Evolutionary conservation across 1,284 basidiomycete species (phyloP), one percentile per base, ranked within the genome.

Genomic region (Ceratobasidium sp.): DNA sequence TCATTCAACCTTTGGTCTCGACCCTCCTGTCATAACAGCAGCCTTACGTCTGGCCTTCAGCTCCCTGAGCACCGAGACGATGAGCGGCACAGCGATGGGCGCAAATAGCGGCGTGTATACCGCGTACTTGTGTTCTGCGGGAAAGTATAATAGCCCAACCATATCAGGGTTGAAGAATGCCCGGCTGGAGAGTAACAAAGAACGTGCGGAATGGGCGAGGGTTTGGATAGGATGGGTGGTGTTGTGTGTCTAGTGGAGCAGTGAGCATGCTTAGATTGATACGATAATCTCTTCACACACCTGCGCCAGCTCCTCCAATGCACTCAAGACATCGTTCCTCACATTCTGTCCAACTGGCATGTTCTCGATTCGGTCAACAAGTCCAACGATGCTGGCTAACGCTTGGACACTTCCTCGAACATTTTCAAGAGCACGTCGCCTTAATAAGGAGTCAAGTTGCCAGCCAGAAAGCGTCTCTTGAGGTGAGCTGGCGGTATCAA

Each of bases 111-210:
- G 96, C 0, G 93, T 91, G 80, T 98, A 98, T 3, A 98, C 93
- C 0, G 95, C 95, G 80, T 95, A 95, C 80, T 93, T 97, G 84
- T 98, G 96, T 79, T 98, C 95, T 30, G 94, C 91, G 28, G 96
- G 96, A 82, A 99, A 99, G 81, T 99, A 99, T 28, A 99, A 85
- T 78, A 98, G 82, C 6, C 93, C 96, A 77, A 99, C 84, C 96
- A 99, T 98, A 43, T 90, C 91, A 0, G 96, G 98, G 80, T 96
- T 94, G 83, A 98, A 99, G 84, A 98, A 99, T 0, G 98, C 98
- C 49, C 90, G 86, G 16, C 94, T 96, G 1, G 96, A 89, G 44
- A 92, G 85, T 0, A 84, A 85, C 41, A 91, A 82, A 0, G 96
- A 94, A 74, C 85, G 81, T 7, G 88, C 85, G 0, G 93, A 92